phyloP scores from a whole-genome alignment of 768 basidiomycete species.

The Guyanaporus albipodus region DNA sequence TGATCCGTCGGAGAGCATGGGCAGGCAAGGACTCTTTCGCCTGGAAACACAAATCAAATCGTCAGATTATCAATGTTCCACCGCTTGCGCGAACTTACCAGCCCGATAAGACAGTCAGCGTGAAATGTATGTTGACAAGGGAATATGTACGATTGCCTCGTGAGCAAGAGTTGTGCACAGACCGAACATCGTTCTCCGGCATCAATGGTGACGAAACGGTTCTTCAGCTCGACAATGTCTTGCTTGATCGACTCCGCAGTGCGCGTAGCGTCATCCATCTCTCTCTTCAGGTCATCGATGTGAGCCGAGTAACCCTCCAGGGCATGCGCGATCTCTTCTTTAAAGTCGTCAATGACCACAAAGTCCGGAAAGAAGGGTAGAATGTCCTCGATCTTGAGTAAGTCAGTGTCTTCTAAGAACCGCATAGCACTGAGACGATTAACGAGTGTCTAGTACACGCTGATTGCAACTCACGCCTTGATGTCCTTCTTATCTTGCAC shows the following conservation, averaged over 20 bases:
- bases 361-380: conserved; percentile 99
- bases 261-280: conserved; percentile 94
- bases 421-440: conserved; percentile 75
- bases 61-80: background rate
- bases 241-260: conserved; percentile 91
- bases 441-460: background rate
- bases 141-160: conserved; percentile 96
- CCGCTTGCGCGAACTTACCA: conserved; percentile 63
- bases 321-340: conserved; percentile 95
- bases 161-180: conserved; percentile 73
- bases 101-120: conserved; percentile 90
- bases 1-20: conserved; percentile 75
- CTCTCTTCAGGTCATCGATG: conserved; percentile 83
- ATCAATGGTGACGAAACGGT: conserved; percentile 90
- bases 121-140: conserved; percentile 98
- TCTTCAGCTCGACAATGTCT: conserved; percentile 81
- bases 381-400: conserved; percentile 98
- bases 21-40: conserved; percentile 90
- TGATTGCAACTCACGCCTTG: conserved; percentile 70
- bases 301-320: conserved; percentile 91
- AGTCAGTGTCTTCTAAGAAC: conserved; percentile 89
- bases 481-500: conserved; percentile 98
- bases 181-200: conserved; percentile 80
- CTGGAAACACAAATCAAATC: conserved; percentile 38
- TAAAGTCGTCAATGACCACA: conserved; percentile 98